phyloP scores from a whole-genome alignment of 108 stramenopile genomes.

The Mayamaea pseudoterrestris region DNA sequence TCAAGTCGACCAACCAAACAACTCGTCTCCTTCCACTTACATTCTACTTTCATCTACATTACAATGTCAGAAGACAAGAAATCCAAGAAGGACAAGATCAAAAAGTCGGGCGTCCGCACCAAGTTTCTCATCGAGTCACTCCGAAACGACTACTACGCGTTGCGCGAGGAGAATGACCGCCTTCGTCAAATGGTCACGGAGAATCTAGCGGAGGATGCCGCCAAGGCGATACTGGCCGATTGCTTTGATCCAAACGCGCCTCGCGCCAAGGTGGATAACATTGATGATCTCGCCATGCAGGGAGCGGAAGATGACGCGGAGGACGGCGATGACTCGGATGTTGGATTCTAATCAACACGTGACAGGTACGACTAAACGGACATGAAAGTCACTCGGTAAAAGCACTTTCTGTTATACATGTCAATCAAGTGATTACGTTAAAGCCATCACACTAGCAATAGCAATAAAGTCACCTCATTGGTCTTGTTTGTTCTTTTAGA shows the following conservation, averaged over 20 bases:
- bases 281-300: constrained; percentile 22
- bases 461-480: too few species aligned
- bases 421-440: too few species aligned
- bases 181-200: constrained; percentile 23
- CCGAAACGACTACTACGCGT: constrained; percentile 23
- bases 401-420: too few species aligned
- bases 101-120: constrained; percentile 35
- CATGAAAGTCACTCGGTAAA: too few species aligned
- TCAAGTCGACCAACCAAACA: too few species aligned
- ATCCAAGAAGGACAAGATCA: constrained; percentile 14
- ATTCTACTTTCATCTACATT: too few species aligned
- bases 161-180: constrained; percentile 32
- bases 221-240: constrained; percentile 18
- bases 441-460: too few species aligned
- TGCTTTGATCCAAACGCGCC: constrained; percentile 24
- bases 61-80: constrained; percentile 13
- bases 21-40: too few species aligned
- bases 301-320: constrained; percentile 24
- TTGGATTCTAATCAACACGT: too few species aligned
- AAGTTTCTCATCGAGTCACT: constrained; percentile 41
- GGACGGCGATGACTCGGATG: constrained; percentile 19
- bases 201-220: constrained; percentile 16
- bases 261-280: constrained; percentile 6
- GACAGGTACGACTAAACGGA: too few species aligned
- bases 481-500: too few species aligned